Evolutionary conservation across 2,329 filamentous ascomycete genomes (phyloP).

Genomic region (Botryotinia narcissicola): DNA sequence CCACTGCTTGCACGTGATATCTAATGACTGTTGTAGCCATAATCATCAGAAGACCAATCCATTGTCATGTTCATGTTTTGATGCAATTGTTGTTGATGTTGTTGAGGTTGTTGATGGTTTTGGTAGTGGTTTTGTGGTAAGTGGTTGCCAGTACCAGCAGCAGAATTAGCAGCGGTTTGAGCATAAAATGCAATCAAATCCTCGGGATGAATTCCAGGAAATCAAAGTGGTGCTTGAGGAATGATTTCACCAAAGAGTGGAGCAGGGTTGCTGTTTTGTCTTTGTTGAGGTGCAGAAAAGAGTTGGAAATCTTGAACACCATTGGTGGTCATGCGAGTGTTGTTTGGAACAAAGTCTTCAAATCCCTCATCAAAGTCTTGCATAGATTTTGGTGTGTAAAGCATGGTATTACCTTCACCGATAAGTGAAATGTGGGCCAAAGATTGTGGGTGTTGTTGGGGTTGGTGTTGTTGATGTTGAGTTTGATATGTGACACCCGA

Average conservation of each 20-base stretch:
- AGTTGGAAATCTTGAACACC: constrained; percentile 34
- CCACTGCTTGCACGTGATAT: background rate
- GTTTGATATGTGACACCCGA: constrained; percentile 33
- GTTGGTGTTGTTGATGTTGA: background rate
- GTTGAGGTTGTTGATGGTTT: constrained; percentile 13
- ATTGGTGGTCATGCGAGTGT: constrained; percentile 22
- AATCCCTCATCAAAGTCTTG: constrained; percentile 58
- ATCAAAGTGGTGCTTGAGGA: constrained; percentile 23
- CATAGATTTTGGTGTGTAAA: constrained; percentile 64
- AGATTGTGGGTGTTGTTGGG: constrained; percentile 27
- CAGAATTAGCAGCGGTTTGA: constrained; percentile 29
- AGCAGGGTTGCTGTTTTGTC: constrained; percentile 29
- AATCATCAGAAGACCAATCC: constrained; percentile 22
- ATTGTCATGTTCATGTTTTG: constrained; percentile 20
- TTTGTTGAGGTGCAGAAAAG: constrained; percentile 31
- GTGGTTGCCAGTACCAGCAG: constrained; percentile 20
- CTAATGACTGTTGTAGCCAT: constrained; percentile 11
- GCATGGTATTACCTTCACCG: constrained; percentile 66
- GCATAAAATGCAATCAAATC: constrained; percentile 36
- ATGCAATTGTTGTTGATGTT: constrained; percentile 15
- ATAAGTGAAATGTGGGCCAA: constrained; percentile 63
- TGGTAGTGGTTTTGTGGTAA: constrained; percentile 15
- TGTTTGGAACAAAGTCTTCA: constrained; percentile 28
- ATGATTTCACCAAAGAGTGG: constrained; percentile 36
- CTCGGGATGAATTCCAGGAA: constrained; percentile 29